Evolutionary conservation across 352 stramenopile genomes (phyloP).

Genomic region (Phytophthora pinifolia): DNA sequence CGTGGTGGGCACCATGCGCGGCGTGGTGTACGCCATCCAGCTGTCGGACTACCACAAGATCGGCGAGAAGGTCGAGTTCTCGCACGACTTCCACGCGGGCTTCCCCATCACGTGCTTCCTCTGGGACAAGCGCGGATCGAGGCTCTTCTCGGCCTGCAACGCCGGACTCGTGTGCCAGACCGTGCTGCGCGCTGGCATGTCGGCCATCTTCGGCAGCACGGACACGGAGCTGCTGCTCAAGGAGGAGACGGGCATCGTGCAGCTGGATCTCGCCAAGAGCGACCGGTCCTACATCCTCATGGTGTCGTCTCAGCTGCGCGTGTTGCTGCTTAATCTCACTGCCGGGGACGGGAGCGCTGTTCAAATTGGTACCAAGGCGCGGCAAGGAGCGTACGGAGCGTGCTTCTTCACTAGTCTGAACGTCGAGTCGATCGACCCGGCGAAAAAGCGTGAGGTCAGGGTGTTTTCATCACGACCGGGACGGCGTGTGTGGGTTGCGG

Average conservation of each 20-base stretch:
- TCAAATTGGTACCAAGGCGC: constrained; percentile 80
- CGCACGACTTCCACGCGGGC: constrained; percentile 80
- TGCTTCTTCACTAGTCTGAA: constrained; percentile 79
- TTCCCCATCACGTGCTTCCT: constrained; percentile 83
- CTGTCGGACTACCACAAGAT: constrained; percentile 87
- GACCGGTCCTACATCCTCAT: constrained; percentile 64
- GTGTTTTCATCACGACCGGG: constrained; percentile 85
- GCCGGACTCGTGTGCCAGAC: constrained; percentile 78
- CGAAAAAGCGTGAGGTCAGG: constrained; percentile 60
- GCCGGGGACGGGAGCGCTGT: constrained; percentile 69
- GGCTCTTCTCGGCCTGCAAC: constrained; percentile 84
- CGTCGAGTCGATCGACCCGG: constrained; percentile 55
- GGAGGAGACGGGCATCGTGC: constrained; percentile 84
- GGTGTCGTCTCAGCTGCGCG: constrained; percentile 81
- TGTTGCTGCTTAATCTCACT: constrained; percentile 78
- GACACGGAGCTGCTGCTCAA: constrained; percentile 86
- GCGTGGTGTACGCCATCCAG: constrained; percentile 79
- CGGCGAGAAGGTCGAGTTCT: constrained; percentile 87
- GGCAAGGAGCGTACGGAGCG: constrained; percentile 79
- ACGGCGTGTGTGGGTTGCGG: constrained; percentile 79
- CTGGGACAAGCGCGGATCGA: constrained; percentile 67
- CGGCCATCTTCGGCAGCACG: constrained; percentile 77
- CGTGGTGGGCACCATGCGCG: constrained; percentile 76
- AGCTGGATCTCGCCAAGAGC: constrained; percentile 71
- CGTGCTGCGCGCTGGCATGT: constrained; percentile 75